Base-by-base conservation (phyloP, 352 stramenopile species). In the Phytophthora sp. region DNA sequence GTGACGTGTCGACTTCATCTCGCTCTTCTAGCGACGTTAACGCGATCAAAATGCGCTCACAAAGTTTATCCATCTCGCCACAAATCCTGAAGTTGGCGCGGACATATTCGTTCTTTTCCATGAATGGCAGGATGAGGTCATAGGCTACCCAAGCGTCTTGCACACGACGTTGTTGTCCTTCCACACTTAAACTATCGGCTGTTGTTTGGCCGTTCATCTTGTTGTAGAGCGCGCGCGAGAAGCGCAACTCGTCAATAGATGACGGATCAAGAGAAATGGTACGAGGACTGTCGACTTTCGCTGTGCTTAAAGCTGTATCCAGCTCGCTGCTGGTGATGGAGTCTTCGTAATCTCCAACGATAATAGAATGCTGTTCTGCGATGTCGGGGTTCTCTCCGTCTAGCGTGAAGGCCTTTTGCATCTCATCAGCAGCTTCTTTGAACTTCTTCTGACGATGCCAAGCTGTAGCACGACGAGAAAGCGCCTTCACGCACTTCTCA, bases 271-370 rank as follows among this genome's bases (percentile, higher is more conserved):
- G 21, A 2, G 24, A 38, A 16, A 60, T 5, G 2, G 3, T 11
- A 2, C 1, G 26, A 8, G 7, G 15, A 20, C 35, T 20, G 11
- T 7, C 13, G 29, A 8, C 11, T 7, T 18, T 62, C 7, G 26
- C 2, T 15, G 45, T 42, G 2, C 9, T 57, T 41, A 79, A 13
- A 16, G 44, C 63, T 15, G 42, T 36, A 23, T 74, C 51, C 8
- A 94, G 58, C 18, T 79, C 33, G 16, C 30, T 70, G 15, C 83
- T 75, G 6, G 52, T 69, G 8, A 78, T 42, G 0, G 70, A 70
- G 50, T 94, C 83, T 51, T 92, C 80, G 27, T 84, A 92, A 55
- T 92, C 83, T 0, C 82, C 86, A 44, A 90, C 82, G 21, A 94
- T 80, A 39, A 85, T 76, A 6, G 84, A 88, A 52, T 90, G 77